Percentiles rank a stretch among this genome's conserved stretches.
Conservation (phyloP, 768 basidiomycete genomes). For the Russula virescens region DNA sequence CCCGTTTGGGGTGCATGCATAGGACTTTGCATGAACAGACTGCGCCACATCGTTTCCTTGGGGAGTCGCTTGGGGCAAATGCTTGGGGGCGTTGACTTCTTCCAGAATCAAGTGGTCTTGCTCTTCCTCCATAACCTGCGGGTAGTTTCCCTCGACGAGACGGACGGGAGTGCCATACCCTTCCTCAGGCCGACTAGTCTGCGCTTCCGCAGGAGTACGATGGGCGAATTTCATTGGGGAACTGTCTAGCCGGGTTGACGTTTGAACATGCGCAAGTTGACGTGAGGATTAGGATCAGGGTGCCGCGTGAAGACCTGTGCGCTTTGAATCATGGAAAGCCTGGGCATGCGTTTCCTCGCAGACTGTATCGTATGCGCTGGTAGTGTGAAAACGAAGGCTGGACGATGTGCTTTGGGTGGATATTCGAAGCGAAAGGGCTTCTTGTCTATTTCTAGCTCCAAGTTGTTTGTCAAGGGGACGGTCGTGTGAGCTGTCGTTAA, state of each 20-base stretch:
- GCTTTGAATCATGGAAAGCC: constrained; percentile 81
- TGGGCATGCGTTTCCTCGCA: constrained; percentile 41
- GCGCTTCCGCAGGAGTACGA: constrained; percentile 15
- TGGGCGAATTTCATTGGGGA: constrained; percentile 25
- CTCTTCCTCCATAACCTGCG: constrained; percentile 64
- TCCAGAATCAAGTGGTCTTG: constrained; percentile 68
- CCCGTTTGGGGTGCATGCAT: constrained; percentile 13
- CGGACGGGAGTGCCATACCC: constrained; percentile 39
- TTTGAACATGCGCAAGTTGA: constrained; percentile 61
- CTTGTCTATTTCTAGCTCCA: constrained; percentile 59
- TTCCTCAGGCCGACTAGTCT: constrained; percentile 37
- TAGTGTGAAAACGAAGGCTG: constrained; percentile 39
- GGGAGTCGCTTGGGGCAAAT: constrained; percentile 12
- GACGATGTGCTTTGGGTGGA: no score
- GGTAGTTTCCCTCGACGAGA: constrained; percentile 55
- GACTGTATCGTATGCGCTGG: constrained; percentile 7
- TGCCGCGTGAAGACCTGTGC: constrained; percentile 67
- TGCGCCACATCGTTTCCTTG: constrained; percentile 15
- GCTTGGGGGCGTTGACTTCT: constrained; percentile 41
- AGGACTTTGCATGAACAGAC: constrained; percentile 10
- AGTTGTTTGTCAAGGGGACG: constrained; percentile 56
- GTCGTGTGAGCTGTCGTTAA: no score
- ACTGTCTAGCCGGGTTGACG: constrained; percentile 36
- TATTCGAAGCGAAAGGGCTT: constrained; percentile 66
- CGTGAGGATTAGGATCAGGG: constrained; percentile 51